phyloP scores from a whole-genome alignment of 2,329 filamentous ascomycete genomes.

The Microascus cirrosus region DNA sequence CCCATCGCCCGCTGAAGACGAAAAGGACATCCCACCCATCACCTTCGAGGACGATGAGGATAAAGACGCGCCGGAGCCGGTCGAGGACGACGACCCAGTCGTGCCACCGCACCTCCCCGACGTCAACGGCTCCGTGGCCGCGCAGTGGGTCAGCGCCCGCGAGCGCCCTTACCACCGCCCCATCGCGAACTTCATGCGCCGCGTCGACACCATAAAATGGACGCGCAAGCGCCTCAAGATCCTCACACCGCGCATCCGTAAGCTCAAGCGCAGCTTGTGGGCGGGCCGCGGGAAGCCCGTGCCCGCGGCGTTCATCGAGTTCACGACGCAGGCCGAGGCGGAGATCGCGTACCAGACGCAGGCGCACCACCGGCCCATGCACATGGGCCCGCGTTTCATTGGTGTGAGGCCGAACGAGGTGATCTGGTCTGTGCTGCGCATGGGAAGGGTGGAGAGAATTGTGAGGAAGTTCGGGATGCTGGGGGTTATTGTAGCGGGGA shows the following conservation, averaged over 20 bases:
- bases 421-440: slow-evolving; percentile 69
- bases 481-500: slow-evolving; percentile 56
- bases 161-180: slow-evolving; percentile 63
- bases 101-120: slow-evolving; percentile 19
- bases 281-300: slow-evolving; percentile 52
- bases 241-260: slow-evolving; percentile 30
- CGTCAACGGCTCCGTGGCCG: slow-evolving; percentile 44
- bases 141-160: slow-evolving; percentile 62
- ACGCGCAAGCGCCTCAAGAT: slow-evolving; percentile 45
- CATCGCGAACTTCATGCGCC: slow-evolving; percentile 63
- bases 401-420: slow-evolving; percentile 72
- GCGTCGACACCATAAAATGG: slow-evolving; percentile 93
- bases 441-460: slow-evolving; percentile 64
- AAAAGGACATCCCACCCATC: not conserved
- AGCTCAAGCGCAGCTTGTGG: slow-evolving; percentile 59
- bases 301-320: slow-evolving; percentile 86
- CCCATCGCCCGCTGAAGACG: not conserved
- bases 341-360: slow-evolving; percentile 77
- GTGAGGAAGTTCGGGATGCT: slow-evolving; percentile 54
- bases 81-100: not conserved
- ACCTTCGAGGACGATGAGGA: not conserved
- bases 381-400: slow-evolving; percentile 77
- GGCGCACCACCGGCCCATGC: slow-evolving; percentile 68
- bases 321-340: slow-evolving; percentile 68
- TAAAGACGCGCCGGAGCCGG: not conserved